Evolutionary conservation across 1,284 basidiomycete genomes (phyloP).

Genomic region (Austroboletus novae-zelandiae): DNA sequence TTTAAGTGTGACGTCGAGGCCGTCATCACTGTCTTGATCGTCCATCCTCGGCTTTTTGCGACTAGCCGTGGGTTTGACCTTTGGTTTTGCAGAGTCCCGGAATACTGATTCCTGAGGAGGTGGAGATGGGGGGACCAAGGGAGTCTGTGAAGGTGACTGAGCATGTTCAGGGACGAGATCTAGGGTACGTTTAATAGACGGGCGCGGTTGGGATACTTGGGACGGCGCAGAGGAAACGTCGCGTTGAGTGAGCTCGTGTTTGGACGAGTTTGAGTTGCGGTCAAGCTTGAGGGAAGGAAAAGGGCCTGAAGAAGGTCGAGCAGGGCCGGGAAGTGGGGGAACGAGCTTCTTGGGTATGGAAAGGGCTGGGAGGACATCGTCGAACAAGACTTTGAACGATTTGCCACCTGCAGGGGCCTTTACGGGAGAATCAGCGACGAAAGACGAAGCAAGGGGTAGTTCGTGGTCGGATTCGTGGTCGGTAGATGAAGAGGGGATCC

Average conservation of each 20-base stretch:
- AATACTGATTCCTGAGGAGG: constrained; percentile 39
- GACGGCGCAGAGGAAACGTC: constrained; percentile 1
- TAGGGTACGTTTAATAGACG: constrained; percentile 25
- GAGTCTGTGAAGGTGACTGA: neutral
- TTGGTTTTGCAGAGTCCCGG: constrained; percentile 37
- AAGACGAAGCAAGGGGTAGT: constrained; percentile 40
- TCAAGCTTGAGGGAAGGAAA: constrained; percentile 1
- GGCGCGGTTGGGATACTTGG: constrained; percentile 4
- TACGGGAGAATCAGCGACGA: constrained; percentile 67
- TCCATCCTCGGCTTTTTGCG: constrained; percentile 43
- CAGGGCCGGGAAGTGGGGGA: neutral
- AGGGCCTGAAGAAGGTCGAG: neutral
- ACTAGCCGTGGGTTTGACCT: constrained; percentile 35
- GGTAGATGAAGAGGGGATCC: constrained; percentile 38
- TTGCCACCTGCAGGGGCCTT: constrained; percentile 55
- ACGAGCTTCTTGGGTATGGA: neutral
- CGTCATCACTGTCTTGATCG: constrained; percentile 37
- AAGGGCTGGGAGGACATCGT: constrained; percentile 40
- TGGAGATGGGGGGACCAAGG: constrained; percentile 64
- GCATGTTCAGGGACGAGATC: neutral
- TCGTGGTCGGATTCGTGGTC: constrained; percentile 39
- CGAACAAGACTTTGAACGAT: constrained; percentile 65
- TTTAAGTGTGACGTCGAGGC: constrained; percentile 22
- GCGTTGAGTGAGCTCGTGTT: neutral
- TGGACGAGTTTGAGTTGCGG: too few species aligned